These are phyloP conservation scores for Talaromyces sp. DNA, from an alignment of 2,329 filamentous ascomycete species.

Conservation along the genomic window DNA sequence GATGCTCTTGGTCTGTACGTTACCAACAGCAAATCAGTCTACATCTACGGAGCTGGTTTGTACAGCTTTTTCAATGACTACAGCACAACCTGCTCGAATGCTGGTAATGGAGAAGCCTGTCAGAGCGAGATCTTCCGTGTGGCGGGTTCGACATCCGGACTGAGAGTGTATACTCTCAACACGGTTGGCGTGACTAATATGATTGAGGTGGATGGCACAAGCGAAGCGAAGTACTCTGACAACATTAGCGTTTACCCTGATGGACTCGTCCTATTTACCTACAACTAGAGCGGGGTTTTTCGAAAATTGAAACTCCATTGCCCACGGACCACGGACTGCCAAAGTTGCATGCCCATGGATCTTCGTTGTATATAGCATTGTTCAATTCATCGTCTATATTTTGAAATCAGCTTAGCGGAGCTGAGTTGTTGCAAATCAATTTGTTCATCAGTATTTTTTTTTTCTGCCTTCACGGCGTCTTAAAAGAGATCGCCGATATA, in stretches of 20 bases:
- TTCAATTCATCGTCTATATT: not conserved
- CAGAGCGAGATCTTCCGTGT: constrained; percentile 51
- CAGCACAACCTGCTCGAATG: constrained; percentile 42
- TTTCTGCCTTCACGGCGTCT: not conserved
- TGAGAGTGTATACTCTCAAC: constrained; percentile 47
- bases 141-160: constrained; percentile 31
- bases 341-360: not conserved
- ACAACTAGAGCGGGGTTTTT: constrained; percentile 15
- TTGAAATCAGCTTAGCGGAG: not conserved
- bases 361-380: constrained; percentile 2
- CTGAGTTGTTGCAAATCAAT: not conserved
- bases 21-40: constrained; percentile 42
- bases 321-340: not conserved
- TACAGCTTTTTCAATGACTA: constrained; percentile 58
- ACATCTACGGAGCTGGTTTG: constrained; percentile 50
- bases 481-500: not conserved
- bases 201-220: constrained; percentile 44
- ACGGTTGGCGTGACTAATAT: constrained; percentile 47
- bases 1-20: constrained; percentile 51
- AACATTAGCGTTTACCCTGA: constrained; percentile 48
- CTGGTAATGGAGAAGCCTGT: constrained; percentile 41
- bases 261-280: constrained; percentile 42
- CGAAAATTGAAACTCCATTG: not conserved
- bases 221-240: constrained; percentile 44
- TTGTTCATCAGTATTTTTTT: not conserved